Conservation (phyloP, 2,329 filamentous ascomycete genomes). For the Ophiobolus disseminans region DNA sequence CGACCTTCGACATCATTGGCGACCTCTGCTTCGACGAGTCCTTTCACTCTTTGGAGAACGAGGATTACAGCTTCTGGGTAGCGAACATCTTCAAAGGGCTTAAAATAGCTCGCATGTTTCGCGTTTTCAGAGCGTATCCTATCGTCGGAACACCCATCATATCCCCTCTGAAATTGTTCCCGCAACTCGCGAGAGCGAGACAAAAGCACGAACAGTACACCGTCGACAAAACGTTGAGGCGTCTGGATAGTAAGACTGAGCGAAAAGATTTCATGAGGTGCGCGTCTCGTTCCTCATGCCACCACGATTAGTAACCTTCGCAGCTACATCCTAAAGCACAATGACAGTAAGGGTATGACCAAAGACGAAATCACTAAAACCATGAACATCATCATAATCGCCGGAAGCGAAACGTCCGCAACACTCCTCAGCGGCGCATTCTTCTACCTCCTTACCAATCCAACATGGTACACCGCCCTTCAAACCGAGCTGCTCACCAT, state of each 20-base stretch:
- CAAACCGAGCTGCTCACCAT: conserved; percentile 17
- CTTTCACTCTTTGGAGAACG: conserved; percentile 30
- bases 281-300: neutral
- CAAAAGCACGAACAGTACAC: conserved; percentile 16
- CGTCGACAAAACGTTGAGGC: conserved; percentile 15
- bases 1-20: conserved; percentile 35
- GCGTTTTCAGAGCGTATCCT: conserved; percentile 9
- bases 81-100: conserved; percentile 16
- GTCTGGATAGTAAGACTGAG: conserved; percentile 20
- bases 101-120: conserved; percentile 11
- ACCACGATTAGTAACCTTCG: neutral
- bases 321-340: conserved; percentile 23
- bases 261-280: conserved; percentile 29
- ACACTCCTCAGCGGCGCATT: conserved; percentile 26
- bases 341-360: conserved; percentile 28
- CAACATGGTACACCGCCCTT: conserved; percentile 11
- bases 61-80: conserved; percentile 30
- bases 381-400: conserved; percentile 44
- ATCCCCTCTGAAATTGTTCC: conserved; percentile 14
- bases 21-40: conserved; percentile 39
- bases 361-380: conserved; percentile 43
- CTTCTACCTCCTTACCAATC: conserved; percentile 23
- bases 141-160: conserved; percentile 8
- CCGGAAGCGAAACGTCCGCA: conserved; percentile 50
- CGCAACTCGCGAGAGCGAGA: conserved; percentile 7